Percentiles rank a stretch among this genome's conserved stretches.
Evolutionary conservation across 2,329 filamentous ascomycete genomes (phyloP).

Genomic region (Chalaropsis ovoidea): DNA sequence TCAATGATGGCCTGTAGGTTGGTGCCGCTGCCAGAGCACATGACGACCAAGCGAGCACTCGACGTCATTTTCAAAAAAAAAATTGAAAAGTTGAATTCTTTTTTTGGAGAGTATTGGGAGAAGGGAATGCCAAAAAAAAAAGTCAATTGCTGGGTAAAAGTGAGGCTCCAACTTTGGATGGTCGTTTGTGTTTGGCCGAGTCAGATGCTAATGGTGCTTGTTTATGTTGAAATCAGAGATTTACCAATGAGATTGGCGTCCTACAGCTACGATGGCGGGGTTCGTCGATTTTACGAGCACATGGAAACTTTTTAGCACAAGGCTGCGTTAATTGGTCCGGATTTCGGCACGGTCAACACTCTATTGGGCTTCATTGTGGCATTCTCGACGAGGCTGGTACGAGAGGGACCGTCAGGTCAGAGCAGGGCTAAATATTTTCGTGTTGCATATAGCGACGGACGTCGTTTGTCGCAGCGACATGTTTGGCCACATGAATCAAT

Average conservation of each 20-base stretch:
- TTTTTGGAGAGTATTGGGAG: background rate
- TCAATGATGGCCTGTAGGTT: slow-evolving; percentile 67
- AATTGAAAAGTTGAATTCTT: background rate
- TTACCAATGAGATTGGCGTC: background rate
- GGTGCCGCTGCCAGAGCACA: slow-evolving; percentile 63
- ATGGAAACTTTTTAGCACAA: slow-evolving; percentile 10
- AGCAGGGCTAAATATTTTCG: no score
- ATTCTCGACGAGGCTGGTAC: background rate
- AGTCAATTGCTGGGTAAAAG: background rate
- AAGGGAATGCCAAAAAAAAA: background rate
- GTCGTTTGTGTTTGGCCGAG: background rate
- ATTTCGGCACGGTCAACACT: background rate
- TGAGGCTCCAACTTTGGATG: background rate
- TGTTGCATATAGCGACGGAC: no score
- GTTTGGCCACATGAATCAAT: no score
- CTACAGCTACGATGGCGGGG: background rate
- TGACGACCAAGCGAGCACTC: slow-evolving; percentile 50
- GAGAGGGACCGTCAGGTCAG: no score
- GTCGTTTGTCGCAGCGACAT: no score
- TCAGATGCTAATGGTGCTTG: background rate
- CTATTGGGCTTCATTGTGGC: background rate
- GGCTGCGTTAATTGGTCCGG: slow-evolving; percentile 6
- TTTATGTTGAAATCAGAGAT: background rate
- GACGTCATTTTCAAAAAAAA: slow-evolving; percentile 12
- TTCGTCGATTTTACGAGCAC: background rate